phyloP scores from a whole-genome alignment of 768 basidiomycete genomes.

The Leccinum arenicola region DNA sequence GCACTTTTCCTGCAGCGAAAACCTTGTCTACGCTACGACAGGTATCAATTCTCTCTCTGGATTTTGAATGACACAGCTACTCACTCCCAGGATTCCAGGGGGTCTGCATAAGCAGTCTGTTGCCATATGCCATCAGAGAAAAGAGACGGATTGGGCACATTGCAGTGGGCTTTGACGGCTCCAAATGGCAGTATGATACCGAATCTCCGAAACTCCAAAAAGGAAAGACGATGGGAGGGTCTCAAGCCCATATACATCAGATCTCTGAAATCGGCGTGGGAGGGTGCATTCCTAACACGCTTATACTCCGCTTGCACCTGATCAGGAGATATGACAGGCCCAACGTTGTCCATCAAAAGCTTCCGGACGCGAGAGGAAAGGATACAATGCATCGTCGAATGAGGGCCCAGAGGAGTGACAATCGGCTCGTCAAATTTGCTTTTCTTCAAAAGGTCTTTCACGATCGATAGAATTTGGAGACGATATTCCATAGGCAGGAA shows the following conservation, averaged over 20 bases:
- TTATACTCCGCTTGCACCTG: constrained; percentile 32
- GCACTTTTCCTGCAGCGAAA: constrained; percentile 34
- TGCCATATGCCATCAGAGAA: constrained; percentile 49
- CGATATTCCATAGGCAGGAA: constrained; percentile 38
- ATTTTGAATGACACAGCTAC: constrained; percentile 8
- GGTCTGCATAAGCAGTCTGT: constrained; percentile 38
- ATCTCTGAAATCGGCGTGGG: constrained; percentile 41
- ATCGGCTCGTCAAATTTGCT: constrained; percentile 1
- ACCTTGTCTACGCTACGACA: constrained; percentile 40
- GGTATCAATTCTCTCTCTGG: not conserved
- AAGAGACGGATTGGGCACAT: constrained; percentile 41
- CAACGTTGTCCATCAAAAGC: constrained; percentile 17
- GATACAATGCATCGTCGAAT: constrained; percentile 17
- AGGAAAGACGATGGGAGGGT: constrained; percentile 45
- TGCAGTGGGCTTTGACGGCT: constrained; percentile 39
- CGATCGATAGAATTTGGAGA: constrained; percentile 16
- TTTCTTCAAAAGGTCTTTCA: constrained; percentile 18
- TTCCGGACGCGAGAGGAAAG: constrained; percentile 4
- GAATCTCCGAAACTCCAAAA: constrained; percentile 36
- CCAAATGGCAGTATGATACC: constrained; percentile 52
- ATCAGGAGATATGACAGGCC: constrained; percentile 16
- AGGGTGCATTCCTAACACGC: constrained; percentile 34
- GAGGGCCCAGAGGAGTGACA: constrained; percentile 8
- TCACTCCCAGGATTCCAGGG: constrained; percentile 53
- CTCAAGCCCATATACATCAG: constrained; percentile 38